These are phyloP conservation scores for Cryphonectria radicalis DNA, from an alignment of 2,329 filamentous ascomycete genomes.

Conservation along the genomic window DNA sequence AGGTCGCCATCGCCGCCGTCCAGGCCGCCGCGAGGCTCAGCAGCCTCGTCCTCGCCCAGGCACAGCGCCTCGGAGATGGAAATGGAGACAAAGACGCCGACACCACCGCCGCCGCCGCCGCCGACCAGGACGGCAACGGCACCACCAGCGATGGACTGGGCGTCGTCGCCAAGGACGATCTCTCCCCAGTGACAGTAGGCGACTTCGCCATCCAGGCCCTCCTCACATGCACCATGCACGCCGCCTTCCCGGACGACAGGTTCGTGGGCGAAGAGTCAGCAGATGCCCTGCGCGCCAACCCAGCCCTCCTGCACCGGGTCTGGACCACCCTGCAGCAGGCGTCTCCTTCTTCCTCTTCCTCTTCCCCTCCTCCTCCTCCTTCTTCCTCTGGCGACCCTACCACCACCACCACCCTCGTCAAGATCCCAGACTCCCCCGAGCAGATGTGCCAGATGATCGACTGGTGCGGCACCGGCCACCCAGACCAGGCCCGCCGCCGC, in stretches of 20 bases:
- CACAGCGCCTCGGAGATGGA: neutral
- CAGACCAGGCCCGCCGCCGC: conserved; percentile 42
- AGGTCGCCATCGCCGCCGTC: conserved; percentile 48
- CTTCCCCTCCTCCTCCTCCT: too few species aligned
- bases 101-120: neutral
- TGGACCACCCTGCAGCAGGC: conserved; percentile 39
- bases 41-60: conserved; percentile 22
- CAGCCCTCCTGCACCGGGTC: conserved; percentile 49
- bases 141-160: conserved; percentile 43
- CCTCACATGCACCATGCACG: conserved; percentile 53
- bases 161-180: conserved; percentile 56
- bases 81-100: conserved; percentile 37
- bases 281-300: conserved; percentile 48
- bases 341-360: too few species aligned
- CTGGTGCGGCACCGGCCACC: conserved; percentile 49
- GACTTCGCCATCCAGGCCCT: conserved; percentile 64
- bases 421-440: conserved; percentile 44
- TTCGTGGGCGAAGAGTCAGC: conserved; percentile 63
- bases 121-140: conserved; percentile 39
- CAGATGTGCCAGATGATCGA: conserved; percentile 59
- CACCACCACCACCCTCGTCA: conserved; percentile 34
- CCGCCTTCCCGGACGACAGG: conserved; percentile 53
- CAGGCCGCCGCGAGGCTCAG: conserved; percentile 54
- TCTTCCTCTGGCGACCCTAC: conserved; percentile 4
- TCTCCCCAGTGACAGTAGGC: conserved; percentile 62